Base-by-base conservation (phyloP, 106 monocot species). In the Chionographis japonica region DNA sequence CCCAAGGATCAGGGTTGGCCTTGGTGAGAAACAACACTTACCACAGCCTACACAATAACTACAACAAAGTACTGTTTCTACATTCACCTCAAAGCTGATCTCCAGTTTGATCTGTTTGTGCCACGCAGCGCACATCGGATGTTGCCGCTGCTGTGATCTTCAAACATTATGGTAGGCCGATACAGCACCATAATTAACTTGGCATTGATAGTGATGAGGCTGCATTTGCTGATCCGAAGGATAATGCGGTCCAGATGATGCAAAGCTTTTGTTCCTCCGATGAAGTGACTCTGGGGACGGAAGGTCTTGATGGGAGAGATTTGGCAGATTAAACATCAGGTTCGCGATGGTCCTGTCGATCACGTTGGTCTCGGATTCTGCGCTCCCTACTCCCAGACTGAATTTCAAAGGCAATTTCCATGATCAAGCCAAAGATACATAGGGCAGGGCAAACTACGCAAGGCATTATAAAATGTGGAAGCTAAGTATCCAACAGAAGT, bases 311-410 rank as follows among this genome's bases (percentile, higher is more conserved):
- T 50, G 37, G 8, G 37, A 35, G 42, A 19, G 36, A 58, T 12
- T 37, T n/a, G 42, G 56, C 57, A 50, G 8, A 37, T 40, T 59
- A 38, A 74, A 66, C 66, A 74, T 49, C 36, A 74, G 43, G 38
- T 66, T 74, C 16, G 66, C 59, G 43, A 74, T 38, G 3, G 65
- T 58, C 35, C 63, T 66, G 56, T 74, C 74, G 5, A 74, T 35
- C 2, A 40, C 20, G 36, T 64, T 74, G 2, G 54, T 65, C 49
- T 58, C 43, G 9, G 58, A 49, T 51, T 66, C 66, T 18, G 9
- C 43, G 11, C n/a, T 4, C 14, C 66, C 9, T 49, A 27, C 27
- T 74, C 49, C 37, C 17, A 18, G 12, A 0, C 74, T 59, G 58
- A 46, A 74, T 27, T 35, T 14, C 9, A 51, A 68, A 16, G 6